Conservation (phyloP, 345 rosid genomes). For the Jatropha curcas region DNA sequence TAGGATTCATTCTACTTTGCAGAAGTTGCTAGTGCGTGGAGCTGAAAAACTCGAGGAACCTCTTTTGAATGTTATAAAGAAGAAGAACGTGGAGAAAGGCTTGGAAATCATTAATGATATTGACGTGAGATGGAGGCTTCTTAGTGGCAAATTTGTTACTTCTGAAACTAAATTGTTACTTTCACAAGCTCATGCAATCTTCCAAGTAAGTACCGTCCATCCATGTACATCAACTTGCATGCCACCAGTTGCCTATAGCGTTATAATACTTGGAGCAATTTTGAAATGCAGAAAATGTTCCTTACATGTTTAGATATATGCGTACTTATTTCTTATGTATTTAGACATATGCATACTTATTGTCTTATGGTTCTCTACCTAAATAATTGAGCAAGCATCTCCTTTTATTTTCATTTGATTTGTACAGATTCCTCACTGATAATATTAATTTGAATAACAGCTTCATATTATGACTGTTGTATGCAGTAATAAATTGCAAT, state of each 20-base stretch:
- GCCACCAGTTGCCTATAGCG: background rate
- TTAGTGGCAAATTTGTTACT: slow-evolving; percentile 57
- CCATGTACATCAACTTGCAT: background rate
- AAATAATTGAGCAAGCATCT: background rate
- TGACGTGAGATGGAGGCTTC: slow-evolving; percentile 84
- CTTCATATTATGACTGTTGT: background rate
- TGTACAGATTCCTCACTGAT: background rate
- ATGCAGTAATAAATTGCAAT: background rate
- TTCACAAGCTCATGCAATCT: slow-evolving; percentile 62
- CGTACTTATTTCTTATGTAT: background rate
- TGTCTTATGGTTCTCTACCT: slow-evolving; percentile 1
- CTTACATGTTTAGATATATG: background rate
- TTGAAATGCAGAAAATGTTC: background rate
- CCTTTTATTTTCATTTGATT: background rate
- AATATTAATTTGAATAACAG: background rate
- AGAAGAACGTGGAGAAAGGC: slow-evolving; percentile 45
- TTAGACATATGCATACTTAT: background rate
- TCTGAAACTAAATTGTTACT: slow-evolving; percentile 62
- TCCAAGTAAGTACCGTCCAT: slow-evolving; percentile 55
- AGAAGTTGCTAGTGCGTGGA: slow-evolving; percentile 48
- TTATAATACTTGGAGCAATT: background rate
- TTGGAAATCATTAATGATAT: slow-evolving; percentile 33
- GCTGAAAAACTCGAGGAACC: slow-evolving; percentile 67
- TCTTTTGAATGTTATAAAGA: slow-evolving; percentile 50
- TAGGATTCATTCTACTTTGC: slow-evolving; percentile 55